Percentiles rank a stretch among this genome's conserved stretches.
Conservation (phyloP, 208 protist genomes). For the Leishmania turanica region DNA sequence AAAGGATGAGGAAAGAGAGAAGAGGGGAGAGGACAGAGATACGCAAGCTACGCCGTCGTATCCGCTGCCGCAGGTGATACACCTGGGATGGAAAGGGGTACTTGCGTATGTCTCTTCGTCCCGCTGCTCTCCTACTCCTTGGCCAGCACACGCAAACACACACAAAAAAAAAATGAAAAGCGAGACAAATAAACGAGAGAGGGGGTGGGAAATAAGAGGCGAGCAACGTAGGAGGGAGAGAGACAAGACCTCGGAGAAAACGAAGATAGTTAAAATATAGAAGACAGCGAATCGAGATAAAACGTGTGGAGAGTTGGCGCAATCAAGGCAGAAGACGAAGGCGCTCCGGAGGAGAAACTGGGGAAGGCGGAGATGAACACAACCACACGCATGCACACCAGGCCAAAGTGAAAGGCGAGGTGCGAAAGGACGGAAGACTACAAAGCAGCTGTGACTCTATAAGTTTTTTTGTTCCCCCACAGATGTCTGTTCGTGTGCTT, state of each 20-base stretch:
- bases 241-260: not conserved
- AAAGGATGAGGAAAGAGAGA: conserved; percentile 18
- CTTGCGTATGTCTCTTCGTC: not conserved
- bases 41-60: conserved; percentile 1
- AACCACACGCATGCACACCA: not conserved
- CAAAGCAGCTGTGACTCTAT: not conserved
- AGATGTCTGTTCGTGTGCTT: not conserved
- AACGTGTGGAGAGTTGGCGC: not conserved
- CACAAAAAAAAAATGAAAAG: not conserved
- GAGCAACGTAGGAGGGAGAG: not conserved
- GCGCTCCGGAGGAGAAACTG: not conserved
- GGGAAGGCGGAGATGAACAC: not conserved
- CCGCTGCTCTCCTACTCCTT: not conserved
- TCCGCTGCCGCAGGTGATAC: not conserved
- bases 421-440: not conserved
- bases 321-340: not conserved
- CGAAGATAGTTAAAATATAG: not conserved
- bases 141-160: not conserved
- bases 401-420: not conserved
- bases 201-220: not conserved
- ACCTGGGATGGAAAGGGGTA: not conserved
- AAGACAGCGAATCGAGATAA: not conserved
- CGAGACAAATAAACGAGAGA: not conserved
- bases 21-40: not conserved
- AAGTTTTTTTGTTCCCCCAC: not conserved